Percentiles rank a stretch among this genome's conserved stretches.
phyloP scores from a whole-genome alignment of 306 rosid genomes.

The Luffa acutangula region DNA sequence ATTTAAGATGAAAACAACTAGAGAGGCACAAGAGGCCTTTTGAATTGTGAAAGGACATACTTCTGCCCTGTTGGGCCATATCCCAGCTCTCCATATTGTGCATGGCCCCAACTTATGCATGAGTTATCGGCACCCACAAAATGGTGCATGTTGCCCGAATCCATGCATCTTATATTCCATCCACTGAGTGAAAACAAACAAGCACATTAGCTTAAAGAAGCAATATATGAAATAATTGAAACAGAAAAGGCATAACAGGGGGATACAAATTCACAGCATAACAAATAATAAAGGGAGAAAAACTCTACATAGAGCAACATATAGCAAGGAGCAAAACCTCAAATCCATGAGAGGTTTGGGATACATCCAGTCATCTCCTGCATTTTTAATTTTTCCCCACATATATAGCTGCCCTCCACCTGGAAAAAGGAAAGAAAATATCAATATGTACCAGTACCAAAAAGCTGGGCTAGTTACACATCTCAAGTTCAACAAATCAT shows the following conservation, averaged over 20 bases:
- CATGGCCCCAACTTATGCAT: conserved; percentile 98
- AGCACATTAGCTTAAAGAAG: background rate
- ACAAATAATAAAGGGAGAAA: background rate
- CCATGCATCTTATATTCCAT: conserved; percentile 97
- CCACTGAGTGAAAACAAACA: conserved; percentile 38
- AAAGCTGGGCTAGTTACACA: background rate
- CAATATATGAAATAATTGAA: background rate
- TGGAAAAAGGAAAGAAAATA: conserved; percentile 31
- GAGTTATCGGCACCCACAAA: conserved; percentile 97
- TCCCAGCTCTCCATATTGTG: conserved; percentile 96
- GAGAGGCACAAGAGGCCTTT: background rate
- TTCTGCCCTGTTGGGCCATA: conserved; percentile 93
- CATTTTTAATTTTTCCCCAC: conserved; percentile 90
- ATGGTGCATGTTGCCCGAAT: conserved; percentile 93
- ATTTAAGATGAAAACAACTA: background rate
- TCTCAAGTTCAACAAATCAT: background rate
- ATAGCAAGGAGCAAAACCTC: conserved; percentile 40
- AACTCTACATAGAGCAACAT: background rate
- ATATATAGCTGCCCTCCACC: conserved; percentile 95
- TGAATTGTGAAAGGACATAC: conserved; percentile 27
- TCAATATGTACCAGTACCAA: background rate
- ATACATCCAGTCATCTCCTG: conserved; percentile 99
- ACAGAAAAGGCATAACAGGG: background rate
- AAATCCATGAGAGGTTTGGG: conserved; percentile 97
- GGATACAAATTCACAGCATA: background rate